phyloP scores from a whole-genome alignment of 2,329 filamentous ascomycete species.

The Blumeria hordei region DNA sequence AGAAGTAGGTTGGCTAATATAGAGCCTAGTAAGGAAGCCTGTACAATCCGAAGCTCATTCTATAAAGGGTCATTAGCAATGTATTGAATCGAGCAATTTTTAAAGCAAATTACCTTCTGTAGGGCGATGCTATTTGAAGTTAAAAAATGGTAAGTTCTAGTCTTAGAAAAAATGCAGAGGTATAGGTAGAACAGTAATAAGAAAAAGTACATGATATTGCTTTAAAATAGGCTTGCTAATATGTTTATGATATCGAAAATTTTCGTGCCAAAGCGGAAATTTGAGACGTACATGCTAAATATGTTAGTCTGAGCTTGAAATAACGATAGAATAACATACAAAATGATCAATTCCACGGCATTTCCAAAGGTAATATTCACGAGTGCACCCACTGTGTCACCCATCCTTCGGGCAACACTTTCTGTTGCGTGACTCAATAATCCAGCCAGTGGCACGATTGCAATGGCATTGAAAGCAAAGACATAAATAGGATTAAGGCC shows the following conservation, averaged over 20 bases:
- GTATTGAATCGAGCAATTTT: neutral
- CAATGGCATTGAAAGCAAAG: slow-evolving; percentile 52
- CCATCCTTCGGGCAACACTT: slow-evolving; percentile 46
- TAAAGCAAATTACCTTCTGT: slow-evolving; percentile 27
- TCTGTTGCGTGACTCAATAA: slow-evolving; percentile 52
- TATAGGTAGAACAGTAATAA: slow-evolving; percentile 1
- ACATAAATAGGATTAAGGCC: slow-evolving; percentile 31
- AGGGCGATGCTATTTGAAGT: slow-evolving; percentile 39
- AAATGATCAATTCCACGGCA: slow-evolving; percentile 59
- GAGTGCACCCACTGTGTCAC: slow-evolving; percentile 47
- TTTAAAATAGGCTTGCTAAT: too few relatives aligned
- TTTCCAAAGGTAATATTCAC: slow-evolving; percentile 62
- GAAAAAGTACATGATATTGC: slow-evolving; percentile 4
- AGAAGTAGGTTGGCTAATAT: slow-evolving; percentile 74
- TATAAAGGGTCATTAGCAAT: slow-evolving; percentile 10
- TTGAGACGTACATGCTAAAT: slow-evolving; percentile 27
- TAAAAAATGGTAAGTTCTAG: slow-evolving; percentile 16
- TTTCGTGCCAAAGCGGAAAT: neutral
- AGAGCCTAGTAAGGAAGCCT: slow-evolving; percentile 71
- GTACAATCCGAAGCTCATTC: slow-evolving; percentile 73
- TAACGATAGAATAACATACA: slow-evolving; percentile 20
- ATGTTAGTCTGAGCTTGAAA: slow-evolving; percentile 8
- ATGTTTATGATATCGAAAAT: too few relatives aligned
- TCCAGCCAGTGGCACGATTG: slow-evolving; percentile 51
- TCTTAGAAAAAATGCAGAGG: slow-evolving; percentile 8